These are phyloP conservation scores for Pharus latifolius DNA, from an alignment of 176 grass and related monocot species.

Conservation along the genomic window DNA sequence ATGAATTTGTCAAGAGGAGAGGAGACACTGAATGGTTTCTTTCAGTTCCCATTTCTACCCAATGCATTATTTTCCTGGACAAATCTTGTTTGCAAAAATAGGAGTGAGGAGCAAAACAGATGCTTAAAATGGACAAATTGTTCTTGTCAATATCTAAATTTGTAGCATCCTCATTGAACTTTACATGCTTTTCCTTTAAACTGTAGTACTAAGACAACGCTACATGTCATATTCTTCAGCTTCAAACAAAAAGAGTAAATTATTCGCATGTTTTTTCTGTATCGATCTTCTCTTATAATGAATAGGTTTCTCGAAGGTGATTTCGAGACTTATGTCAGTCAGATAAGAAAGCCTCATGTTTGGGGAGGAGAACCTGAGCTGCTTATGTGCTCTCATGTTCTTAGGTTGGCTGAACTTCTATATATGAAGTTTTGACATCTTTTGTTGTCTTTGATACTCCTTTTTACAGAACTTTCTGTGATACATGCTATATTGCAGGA, in stretches of 20 bases:
- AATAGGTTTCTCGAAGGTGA: slow-evolving; percentile 81
- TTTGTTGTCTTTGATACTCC: background rate
- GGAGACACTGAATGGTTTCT: slow-evolving; percentile 81
- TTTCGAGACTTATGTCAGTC: slow-evolving; percentile 81
- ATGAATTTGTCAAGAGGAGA: slow-evolving; percentile 87
- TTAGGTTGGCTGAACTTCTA: slow-evolving; percentile 33
- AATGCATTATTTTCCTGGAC: background rate
- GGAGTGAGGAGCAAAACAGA: background rate
- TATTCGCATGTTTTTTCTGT: background rate
- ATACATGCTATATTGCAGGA: slow-evolving; percentile 35
- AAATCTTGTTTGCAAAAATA: background rate
- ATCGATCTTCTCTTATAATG: background rate
- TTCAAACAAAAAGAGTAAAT: background rate
- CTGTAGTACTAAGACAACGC: background rate
- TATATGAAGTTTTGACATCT: background rate
- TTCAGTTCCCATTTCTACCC: background rate
- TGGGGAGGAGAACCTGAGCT: slow-evolving; percentile 93
- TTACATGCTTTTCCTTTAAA: background rate
- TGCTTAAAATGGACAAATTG: background rate
- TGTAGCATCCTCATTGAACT: background rate
- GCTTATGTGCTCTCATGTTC: slow-evolving; percentile 95
- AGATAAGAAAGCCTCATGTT: slow-evolving; percentile 80
- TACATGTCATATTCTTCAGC: background rate
- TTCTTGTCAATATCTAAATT: background rate
- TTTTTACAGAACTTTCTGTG: background rate